Base-by-base conservation (phyloP, 441 rosid genomes). In the Cnidoscolus chayamansa region DNA sequence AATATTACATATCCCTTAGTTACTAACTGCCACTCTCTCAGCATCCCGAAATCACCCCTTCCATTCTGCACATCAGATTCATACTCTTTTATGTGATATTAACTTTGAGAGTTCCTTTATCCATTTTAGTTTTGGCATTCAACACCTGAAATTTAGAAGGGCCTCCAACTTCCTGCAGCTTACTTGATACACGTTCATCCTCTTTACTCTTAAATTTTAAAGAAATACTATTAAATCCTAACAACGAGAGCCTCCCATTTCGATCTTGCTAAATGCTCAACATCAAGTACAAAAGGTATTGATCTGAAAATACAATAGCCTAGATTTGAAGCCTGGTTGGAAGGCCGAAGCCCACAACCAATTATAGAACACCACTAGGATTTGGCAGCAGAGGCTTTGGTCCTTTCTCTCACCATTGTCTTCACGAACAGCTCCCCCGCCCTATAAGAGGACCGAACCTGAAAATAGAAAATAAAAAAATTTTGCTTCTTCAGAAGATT, bases 391-490 rank as follows among this genome's bases (percentile, higher is more conserved):
- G 59, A 15, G 20, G 40, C 57, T 7, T 75, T 70, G 1, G 80
- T 80, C 66, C 79, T 87, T 77, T 87, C 93, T 80, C 77, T 89
- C 64, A 94, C 96, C 97, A 92, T 94, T 79, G 96, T 79, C 87
- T 92, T 77, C 3, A 94, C 96, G 76, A 86, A 94, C 70, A 94
- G 93, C 83, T 94, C 98, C 56, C 97, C 97, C 25, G 97, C 97
- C 77, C 97, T 87, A 57, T 90, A 93, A 12, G 97, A 91, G 55
- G 97, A 93, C 70, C 95, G 87, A 61, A 94, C 98, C 97, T 90
- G 88, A 65, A 79, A 73, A 72, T 10, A 40, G 32, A 16, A 56
- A 58, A 32, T 32, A 43, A 53, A 49, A 35, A 7, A 19, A 5
- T 11, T 12, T 9, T 13, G 25, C 7, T 20, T 70, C 17, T 8